Percentiles rank a stretch among this genome's conserved stretches.
Evolutionary conservation across 257 asterid species (phyloP).

Genomic region (Lycium barbarum): DNA sequence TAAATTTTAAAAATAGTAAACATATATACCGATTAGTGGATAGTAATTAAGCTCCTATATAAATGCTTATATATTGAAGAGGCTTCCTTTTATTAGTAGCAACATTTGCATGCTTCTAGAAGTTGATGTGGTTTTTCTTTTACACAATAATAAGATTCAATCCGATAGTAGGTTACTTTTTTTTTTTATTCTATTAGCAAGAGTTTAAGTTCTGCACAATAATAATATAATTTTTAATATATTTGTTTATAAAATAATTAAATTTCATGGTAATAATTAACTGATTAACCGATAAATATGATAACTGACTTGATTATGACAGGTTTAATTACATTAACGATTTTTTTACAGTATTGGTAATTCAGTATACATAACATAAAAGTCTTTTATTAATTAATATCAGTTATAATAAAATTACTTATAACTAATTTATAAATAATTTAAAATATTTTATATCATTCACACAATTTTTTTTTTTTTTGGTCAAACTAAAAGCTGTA

Average conservation of each 20-base stretch:
- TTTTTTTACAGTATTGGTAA: too few relatives aligned
- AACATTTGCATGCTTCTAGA: background rate
- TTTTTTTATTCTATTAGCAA: background rate
- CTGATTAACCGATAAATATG: too few relatives aligned
- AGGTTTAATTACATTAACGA: too few relatives aligned
- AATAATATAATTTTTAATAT: too few relatives aligned
- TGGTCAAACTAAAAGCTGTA: constrained; percentile 11
- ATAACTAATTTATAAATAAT: background rate
- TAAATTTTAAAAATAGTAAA: background rate
- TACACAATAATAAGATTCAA: background rate
- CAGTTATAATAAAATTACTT: background rate
- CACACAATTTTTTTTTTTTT: background rate
- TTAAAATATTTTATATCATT: background rate
- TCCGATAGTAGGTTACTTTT: background rate
- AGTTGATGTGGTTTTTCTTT: too few relatives aligned
- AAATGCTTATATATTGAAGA: background rate
- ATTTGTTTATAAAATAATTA: too few relatives aligned
- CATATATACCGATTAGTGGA: too few relatives aligned
- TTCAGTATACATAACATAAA: background rate
- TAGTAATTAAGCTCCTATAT: background rate
- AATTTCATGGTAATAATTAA: too few relatives aligned
- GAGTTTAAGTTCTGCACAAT: too few relatives aligned
- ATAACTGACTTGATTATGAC: too few relatives aligned
- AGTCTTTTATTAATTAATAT: background rate
- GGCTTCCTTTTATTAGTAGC: background rate